Evolutionary conservation across 345 rosid species (phyloP), one percentile per base, ranked within the genome.

Genomic region (Populus deltoides): DNA sequence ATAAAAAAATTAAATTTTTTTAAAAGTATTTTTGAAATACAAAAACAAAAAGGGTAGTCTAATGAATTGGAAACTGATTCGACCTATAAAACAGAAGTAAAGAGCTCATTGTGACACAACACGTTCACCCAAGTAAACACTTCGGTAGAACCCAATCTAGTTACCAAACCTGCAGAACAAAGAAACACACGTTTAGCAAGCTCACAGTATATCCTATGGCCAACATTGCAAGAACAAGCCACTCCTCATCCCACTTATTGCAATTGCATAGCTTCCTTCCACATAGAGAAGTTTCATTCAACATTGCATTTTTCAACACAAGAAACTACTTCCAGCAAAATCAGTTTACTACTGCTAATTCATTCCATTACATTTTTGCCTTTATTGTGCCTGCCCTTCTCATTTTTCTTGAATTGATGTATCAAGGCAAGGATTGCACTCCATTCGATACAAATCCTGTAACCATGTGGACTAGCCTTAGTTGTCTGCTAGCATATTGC

Each of bases 401-500:
- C 41, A 63, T 62, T 24, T 74, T 74, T 6, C 69, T 74, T 74
- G 41, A 74, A 66, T 20, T 62, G 20, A 62, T 55, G 68, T 74
- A 41, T 27, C 68, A 38, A 7, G 77, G 77, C 25, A 61, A 25
- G 51, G 57, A 39, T 31, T n/a, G 43, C 8, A 61, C 77, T n/a
- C 77, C 77, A 39, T 74, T 74, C 41, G 69, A 62, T 62, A 41
- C 69, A 41, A 68, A 74, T 43, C 55, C 77, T 51, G 8, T 27
- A 25, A 20, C 77, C 77, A 74, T 63, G 39, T 74, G 36, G 24
- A 17, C 38, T 7, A 16, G 36, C 68, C 31, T 41, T 61, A 18
- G 39, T 62, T 74, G 77, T 45, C 65, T 74, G 57, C 77, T 43
- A 25, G 69, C 77, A 61, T 74, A 74, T 63, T 41, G 69, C 59